phyloP scores from a whole-genome alignment of 768 basidiomycete genomes.

The Chiua virens region DNA sequence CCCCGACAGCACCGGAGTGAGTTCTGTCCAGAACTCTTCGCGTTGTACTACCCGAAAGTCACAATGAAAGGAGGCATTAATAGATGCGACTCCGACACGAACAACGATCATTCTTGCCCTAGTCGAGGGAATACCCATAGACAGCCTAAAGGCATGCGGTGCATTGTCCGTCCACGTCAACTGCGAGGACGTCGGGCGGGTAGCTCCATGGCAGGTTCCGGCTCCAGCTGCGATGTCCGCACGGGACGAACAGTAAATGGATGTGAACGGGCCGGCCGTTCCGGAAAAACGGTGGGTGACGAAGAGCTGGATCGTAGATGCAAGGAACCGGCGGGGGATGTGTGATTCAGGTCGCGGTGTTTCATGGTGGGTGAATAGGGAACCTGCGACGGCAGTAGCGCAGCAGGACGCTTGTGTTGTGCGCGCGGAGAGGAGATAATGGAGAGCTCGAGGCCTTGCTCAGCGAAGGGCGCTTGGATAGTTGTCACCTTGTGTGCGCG shows the following conservation, averaged over 20 bases:
- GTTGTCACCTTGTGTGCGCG: neutral
- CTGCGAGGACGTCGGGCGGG: conserved; percentile 11
- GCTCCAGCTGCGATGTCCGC: conserved; percentile 33
- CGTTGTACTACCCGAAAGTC: too few relatives aligned
- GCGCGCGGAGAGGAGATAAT: neutral
- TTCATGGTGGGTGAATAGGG: neutral
- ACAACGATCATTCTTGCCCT: too few relatives aligned
- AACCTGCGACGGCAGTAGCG: neutral
- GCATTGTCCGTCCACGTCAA: neutral
- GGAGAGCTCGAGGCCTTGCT: conserved; percentile 17
- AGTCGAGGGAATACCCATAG: too few relatives aligned
- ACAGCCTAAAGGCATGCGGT: too few relatives aligned
- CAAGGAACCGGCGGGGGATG: neutral
- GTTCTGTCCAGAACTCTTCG: too few relatives aligned
- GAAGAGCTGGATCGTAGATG: neutral
- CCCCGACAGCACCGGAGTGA: too few relatives aligned
- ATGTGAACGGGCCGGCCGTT: conserved; percentile 4
- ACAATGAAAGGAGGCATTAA: too few relatives aligned
- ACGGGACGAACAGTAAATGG: conserved; percentile 24
- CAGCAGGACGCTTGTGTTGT: neutral
- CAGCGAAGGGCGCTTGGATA: neutral
- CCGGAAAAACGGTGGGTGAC: neutral
- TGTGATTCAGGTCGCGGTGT: neutral
- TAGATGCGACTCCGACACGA: too few relatives aligned
- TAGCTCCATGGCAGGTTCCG: conserved; percentile 34